phyloP scores from a whole-genome alignment of 2,329 filamentous ascomycete species.

The Fusarium sp. region DNA sequence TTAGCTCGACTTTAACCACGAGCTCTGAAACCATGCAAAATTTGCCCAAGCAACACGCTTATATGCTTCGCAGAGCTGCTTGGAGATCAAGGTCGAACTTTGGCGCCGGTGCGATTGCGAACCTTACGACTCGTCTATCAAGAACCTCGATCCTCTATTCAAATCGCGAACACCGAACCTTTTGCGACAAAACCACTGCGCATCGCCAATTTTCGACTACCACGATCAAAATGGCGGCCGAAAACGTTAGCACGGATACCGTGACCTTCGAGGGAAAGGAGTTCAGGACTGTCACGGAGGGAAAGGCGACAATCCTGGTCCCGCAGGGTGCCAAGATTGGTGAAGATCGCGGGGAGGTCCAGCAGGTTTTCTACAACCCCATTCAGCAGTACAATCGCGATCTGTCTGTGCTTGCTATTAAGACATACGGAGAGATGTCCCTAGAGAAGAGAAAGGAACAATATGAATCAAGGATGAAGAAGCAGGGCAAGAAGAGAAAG shows the following conservation, averaged over 20 bases:
- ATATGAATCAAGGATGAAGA: conserved; percentile 55
- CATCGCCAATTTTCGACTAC: conserved; percentile 35
- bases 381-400: conserved; percentile 99
- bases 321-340: conserved; percentile 58
- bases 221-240: conserved; percentile 36
- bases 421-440: conserved; percentile 80
- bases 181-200: conserved; percentile 9
- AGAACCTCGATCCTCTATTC: neutral
- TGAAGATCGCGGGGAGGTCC: conserved; percentile 68
- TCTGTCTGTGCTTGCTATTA: conserved; percentile 90
- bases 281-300: conserved; percentile 65
- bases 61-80: conserved; percentile 29
- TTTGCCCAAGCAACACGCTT: conserved; percentile 30
- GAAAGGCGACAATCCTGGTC: conserved; percentile 67
- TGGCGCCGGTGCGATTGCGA: conserved; percentile 22
- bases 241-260: conserved; percentile 34
- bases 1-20: conserved; percentile 21
- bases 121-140: neutral
- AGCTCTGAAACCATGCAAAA: conserved; percentile 25
- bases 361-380: conserved; percentile 97
- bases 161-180: conserved; percentile 1
- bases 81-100: conserved; percentile 32
- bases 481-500: conserved; percentile 59
- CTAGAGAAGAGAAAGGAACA: conserved; percentile 59
- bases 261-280: conserved; percentile 57